Conservation (phyloP, 768 basidiomycete genomes). For the Russula lepida region DNA sequence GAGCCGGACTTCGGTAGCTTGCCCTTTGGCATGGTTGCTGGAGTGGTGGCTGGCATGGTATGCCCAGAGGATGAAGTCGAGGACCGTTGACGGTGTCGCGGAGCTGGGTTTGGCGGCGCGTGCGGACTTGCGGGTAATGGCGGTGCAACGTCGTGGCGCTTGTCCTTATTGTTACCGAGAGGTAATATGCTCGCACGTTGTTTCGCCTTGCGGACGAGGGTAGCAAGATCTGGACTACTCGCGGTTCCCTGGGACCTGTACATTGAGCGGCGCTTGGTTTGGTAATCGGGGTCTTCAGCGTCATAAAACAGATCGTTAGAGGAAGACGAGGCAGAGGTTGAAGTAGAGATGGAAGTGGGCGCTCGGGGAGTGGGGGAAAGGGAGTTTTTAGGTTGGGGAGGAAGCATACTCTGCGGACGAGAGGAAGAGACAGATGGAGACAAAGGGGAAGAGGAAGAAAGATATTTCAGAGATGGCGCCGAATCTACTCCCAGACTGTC, state of each 20-base stretch:
- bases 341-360: conserved; percentile 25
- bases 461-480: conserved; percentile 30
- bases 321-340: conserved; percentile 43
- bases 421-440: conserved; percentile 21
- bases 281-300: conserved; percentile 56
- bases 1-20: conserved; percentile 18
- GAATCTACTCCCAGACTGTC: conserved; percentile 51
- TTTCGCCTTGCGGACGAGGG: conserved; percentile 76
- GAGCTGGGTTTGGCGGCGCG: conserved; percentile 10
- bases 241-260: conserved; percentile 85
- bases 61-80: conserved; percentile 32
- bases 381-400: conserved; percentile 35
- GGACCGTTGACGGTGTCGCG: conserved; percentile 34
- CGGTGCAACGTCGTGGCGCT: conserved; percentile 35
- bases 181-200: conserved; percentile 46
- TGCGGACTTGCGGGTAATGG: conserved; percentile 31
- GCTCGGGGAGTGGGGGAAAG: conserved; percentile 26
- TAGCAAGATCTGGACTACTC: conserved; percentile 86
- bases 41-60: conserved; percentile 24
- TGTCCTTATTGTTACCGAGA: conserved; percentile 29
- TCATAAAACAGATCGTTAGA: conserved; percentile 56
- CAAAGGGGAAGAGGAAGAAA: conserved; percentile 27
- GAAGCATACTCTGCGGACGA: conserved; percentile 30
- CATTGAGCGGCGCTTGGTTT: conserved; percentile 73
- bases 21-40: conserved; percentile 26